These are phyloP conservation scores for Trichosporon sp. DNA, from an alignment of 1,284 basidiomycete species.

Conservation along the genomic window DNA sequence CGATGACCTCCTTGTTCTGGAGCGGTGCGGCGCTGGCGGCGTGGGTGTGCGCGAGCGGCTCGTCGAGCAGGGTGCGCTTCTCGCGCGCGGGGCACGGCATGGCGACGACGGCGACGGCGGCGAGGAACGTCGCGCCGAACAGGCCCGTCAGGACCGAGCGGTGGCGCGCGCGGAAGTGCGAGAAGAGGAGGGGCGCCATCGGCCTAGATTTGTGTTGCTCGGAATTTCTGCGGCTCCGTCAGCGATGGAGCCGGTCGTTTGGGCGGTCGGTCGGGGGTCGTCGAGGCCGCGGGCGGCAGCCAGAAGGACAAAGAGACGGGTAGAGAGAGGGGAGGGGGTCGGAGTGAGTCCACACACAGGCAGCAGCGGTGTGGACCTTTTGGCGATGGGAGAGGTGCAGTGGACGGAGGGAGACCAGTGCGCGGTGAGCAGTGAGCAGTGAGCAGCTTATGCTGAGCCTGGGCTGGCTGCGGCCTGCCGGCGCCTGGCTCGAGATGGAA, in stretches of 20 bases:
- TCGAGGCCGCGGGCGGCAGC: too few species aligned
- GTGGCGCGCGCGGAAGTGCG: slow-evolving; percentile 46
- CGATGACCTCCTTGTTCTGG: slow-evolving; percentile 38
- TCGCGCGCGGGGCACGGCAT: slow-evolving; percentile 48
- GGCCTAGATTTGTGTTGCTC: slow-evolving; percentile 5
- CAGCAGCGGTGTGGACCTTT: not conserved
- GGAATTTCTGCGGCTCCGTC: too few species aligned
- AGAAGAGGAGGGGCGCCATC: slow-evolving; percentile 49
- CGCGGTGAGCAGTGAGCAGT: too few species aligned
- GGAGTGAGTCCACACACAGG: too few species aligned
- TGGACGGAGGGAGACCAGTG: too few species aligned
- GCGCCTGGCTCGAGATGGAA: too few species aligned
- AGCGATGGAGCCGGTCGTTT: too few species aligned
- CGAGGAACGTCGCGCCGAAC: slow-evolving; percentile 49
- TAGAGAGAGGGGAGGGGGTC: too few species aligned
- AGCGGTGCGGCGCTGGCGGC: slow-evolving; percentile 5
- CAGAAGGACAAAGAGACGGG: too few species aligned
- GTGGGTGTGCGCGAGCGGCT: not conserved
- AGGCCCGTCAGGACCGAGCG: slow-evolving; percentile 47
- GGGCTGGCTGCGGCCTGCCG: too few species aligned
- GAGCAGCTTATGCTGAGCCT: too few species aligned
- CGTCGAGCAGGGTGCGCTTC: slow-evolving; percentile 10
- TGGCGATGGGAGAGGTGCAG: not conserved
- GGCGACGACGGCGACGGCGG: slow-evolving; percentile 47
- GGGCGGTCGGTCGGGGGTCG: not conserved